A percentile compares a stretch with the other conserved stretches of the same genome.
phyloP scores from a whole-genome alignment of 768 basidiomycete genomes.

The Pulveroboletus sp. region DNA sequence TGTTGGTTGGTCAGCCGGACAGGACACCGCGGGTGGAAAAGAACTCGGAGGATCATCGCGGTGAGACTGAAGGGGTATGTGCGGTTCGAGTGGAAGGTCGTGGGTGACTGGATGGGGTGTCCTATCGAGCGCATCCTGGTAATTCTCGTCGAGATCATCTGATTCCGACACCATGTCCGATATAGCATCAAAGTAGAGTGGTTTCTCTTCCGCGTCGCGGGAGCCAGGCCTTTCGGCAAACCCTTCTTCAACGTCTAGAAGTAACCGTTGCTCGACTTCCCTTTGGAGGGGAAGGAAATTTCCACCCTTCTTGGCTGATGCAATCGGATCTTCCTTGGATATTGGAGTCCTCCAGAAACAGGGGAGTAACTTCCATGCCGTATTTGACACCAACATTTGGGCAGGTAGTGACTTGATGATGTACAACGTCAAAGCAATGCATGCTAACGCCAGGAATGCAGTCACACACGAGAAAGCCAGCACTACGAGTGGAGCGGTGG shows the following conservation, averaged over 20 bases:
- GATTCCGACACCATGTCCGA: slow-evolving; percentile 24
- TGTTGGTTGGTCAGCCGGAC: slow-evolving; percentile 7
- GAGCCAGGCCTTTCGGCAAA: not conserved
- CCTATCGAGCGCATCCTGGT: slow-evolving; percentile 28
- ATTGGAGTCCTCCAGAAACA: slow-evolving; percentile 9
- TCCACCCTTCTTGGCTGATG: not conserved
- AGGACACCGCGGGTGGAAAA: slow-evolving; percentile 1
- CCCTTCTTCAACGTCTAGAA: slow-evolving; percentile 4
- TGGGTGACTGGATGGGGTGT: slow-evolving; percentile 18
- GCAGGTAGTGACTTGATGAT: slow-evolving; percentile 17
- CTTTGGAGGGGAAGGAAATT: not conserved
- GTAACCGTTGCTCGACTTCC: not conserved
- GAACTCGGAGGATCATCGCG: slow-evolving; percentile 14
- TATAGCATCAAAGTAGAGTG: slow-evolving; percentile 5
- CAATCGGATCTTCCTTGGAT: too few species aligned
- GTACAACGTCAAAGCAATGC: slow-evolving; percentile 20
- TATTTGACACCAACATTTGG: slow-evolving; percentile 19
- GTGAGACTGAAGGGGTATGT: slow-evolving; percentile 5
- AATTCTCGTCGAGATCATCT: slow-evolving; percentile 30
- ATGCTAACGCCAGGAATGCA: slow-evolving; percentile 24
- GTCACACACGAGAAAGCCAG: slow-evolving; percentile 26
- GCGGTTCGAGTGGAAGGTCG: slow-evolving; percentile 20
- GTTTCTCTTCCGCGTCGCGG: slow-evolving; percentile 2
- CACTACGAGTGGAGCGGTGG: slow-evolving; percentile 13
- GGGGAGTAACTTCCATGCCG: slow-evolving; percentile 23